Evolutionary conservation across 2,329 filamentous ascomycete genomes (phyloP).

Genomic region (Xylaria sp.): DNA sequence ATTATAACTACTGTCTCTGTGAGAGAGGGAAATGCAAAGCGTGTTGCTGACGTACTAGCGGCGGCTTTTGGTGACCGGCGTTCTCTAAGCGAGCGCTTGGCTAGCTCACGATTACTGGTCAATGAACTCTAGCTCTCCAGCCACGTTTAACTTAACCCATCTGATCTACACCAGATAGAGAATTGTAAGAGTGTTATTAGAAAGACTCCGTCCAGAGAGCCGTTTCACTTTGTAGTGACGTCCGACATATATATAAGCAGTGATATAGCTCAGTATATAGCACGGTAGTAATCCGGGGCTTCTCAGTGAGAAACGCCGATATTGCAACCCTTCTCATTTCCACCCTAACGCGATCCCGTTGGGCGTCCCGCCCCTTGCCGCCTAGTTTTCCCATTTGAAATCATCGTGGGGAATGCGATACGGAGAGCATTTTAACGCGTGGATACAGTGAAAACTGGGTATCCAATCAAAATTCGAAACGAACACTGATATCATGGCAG

Average conservation of each 20-base stretch:
- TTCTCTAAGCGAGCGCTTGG: neutral
- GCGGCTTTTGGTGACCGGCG: too few relatives aligned
- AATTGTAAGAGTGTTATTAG: too few relatives aligned
- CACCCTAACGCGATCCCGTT: constrained; percentile 10
- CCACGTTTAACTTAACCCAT: neutral
- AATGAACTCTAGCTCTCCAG: neutral
- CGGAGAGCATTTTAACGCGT: neutral
- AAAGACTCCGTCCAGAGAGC: too few relatives aligned
- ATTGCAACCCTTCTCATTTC: constrained; percentile 27
- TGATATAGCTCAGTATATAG: neutral
- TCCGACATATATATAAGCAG: neutral
- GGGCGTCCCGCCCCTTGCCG: too few relatives aligned
- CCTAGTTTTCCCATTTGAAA: constrained; percentile 19
- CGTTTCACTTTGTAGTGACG: constrained; percentile 8
- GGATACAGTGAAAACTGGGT: neutral
- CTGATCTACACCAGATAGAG: too few relatives aligned
- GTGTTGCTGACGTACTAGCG: too few relatives aligned
- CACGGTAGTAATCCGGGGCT: constrained; percentile 34
- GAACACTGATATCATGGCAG: neutral
- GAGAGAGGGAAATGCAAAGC: neutral
- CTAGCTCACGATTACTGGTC: neutral
- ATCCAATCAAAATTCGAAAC: constrained; percentile 4
- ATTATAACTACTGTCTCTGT: neutral
- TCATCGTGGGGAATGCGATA: neutral
- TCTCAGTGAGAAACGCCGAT: constrained; percentile 32